Evolutionary conservation across 495 filamentous ascomycete species (phyloP).

Genomic region (Thermothielavioides terrestris): DNA sequence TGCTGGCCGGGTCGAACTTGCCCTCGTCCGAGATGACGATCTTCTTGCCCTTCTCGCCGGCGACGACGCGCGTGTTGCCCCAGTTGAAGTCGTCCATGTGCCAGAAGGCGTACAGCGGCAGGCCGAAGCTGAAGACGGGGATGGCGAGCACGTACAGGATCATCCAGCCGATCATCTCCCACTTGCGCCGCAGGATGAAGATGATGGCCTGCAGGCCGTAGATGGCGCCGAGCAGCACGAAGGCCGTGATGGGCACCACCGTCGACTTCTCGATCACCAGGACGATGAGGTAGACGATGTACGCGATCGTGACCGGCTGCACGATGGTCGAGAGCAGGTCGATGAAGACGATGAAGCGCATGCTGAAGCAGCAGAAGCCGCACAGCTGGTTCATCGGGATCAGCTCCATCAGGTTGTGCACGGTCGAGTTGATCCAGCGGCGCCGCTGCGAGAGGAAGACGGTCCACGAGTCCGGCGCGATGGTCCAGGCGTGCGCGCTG

Average conservation of each 20-base stretch:
- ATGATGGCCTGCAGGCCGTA: constrained; percentile 97
- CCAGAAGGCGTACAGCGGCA: constrained; percentile 97
- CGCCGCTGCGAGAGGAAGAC: constrained; percentile 97
- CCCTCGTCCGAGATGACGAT: constrained; percentile 94
- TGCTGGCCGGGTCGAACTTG: constrained; percentile 89
- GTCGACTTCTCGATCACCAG: constrained; percentile 51
- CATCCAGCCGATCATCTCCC: constrained; percentile 99
- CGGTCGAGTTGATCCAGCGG: constrained; percentile 98
- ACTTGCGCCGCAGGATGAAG: constrained; percentile 90
- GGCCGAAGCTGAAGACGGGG: constrained; percentile 81
- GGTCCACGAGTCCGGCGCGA: constrained; percentile 84
- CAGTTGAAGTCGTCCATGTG: constrained; percentile 99
- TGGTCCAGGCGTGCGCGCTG: constrained; percentile 86
- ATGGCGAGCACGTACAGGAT: constrained; percentile 87
- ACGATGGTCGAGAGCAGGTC: constrained; percentile 88
- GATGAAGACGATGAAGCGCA: constrained; percentile 96
- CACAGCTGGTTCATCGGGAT: constrained; percentile 89
- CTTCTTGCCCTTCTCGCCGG: constrained; percentile 89
- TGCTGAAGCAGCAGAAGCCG: constrained; percentile 99
- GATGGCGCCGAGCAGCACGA: constrained; percentile 84
- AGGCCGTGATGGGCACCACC: constrained; percentile 70
- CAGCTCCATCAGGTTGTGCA: constrained; percentile 95
- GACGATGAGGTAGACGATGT: constrained; percentile 82
- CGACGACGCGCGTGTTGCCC: constrained; percentile 95
- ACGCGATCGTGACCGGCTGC: constrained; percentile 85